These are phyloP conservation scores for Pythium aphanidermatum DNA, from an alignment of 352 stramenopile genomes.

Conservation along the genomic window DNA sequence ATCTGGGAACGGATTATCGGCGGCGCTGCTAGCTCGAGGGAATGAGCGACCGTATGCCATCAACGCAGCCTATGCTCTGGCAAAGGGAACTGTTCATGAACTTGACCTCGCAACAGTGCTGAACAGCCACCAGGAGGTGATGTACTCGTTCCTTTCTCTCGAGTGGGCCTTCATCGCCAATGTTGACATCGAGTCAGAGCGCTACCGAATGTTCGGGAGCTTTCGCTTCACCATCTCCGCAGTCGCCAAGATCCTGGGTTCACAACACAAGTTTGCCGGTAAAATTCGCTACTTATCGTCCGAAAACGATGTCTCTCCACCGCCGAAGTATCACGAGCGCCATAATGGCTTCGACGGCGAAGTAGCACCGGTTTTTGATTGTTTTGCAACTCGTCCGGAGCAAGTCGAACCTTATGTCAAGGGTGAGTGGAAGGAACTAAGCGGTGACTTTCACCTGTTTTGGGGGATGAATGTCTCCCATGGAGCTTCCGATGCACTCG, in stretches of 20 bases:
- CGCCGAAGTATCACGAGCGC: constrained; percentile 21
- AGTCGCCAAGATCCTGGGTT: constrained; percentile 26
- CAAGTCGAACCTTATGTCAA: constrained; percentile 16
- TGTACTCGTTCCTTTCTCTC: constrained; percentile 80
- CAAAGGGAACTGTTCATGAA: constrained; percentile 51
- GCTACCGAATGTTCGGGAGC: constrained; percentile 33
- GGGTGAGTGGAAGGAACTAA: constrained; percentile 25
- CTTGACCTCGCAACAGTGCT: constrained; percentile 56
- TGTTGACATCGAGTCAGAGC: constrained; percentile 50
- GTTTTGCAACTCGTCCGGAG: constrained; percentile 12
- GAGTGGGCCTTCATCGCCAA: constrained; percentile 73
- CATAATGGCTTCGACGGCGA: constrained; percentile 20
- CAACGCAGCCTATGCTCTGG: constrained; percentile 59
- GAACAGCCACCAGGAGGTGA: constrained; percentile 36
- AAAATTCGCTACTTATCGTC: constrained; percentile 23
- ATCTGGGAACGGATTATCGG: constrained; percentile 61
- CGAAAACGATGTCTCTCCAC: constrained; percentile 12
- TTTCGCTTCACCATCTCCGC: constrained; percentile 38
- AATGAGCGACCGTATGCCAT: constrained; percentile 42
- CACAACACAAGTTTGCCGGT: constrained; percentile 15
- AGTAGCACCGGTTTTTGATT: constrained; percentile 20
- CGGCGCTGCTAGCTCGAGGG: constrained; percentile 41
- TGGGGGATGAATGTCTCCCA: constrained; percentile 39
- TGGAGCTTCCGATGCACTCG: constrained; percentile 19
- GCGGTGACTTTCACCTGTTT: constrained; percentile 30